These are phyloP conservation scores for Lasiosphaeria ovina DNA, from an alignment of 495 filamentous ascomycete species.

Conservation along the genomic window DNA sequence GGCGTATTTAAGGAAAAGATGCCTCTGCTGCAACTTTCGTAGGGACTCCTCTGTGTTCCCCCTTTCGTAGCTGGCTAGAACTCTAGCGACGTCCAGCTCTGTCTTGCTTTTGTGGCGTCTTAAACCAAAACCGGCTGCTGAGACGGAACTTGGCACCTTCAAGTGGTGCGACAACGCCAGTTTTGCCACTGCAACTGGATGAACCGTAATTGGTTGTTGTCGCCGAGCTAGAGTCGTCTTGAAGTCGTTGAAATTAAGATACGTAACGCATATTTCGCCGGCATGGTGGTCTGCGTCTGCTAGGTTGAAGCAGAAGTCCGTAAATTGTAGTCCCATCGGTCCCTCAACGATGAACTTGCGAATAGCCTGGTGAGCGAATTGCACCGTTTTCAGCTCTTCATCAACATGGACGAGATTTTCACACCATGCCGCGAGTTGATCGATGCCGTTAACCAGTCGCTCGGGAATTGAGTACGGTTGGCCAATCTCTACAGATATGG, in stretches of 20 bases:
- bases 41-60: background rate
- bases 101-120: background rate
- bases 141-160: background rate
- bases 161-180: background rate
- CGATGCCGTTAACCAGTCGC: background rate
- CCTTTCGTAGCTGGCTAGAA: constrained; percentile 3
- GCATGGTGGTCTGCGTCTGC: constrained; percentile 3
- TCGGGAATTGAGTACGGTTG: constrained; percentile 1
- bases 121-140: constrained; percentile 1
- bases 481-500: constrained; percentile 7
- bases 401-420: constrained; percentile 11
- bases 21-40: background rate
- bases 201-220: background rate
- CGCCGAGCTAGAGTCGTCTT: constrained; percentile 6
- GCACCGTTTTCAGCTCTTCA: constrained; percentile 7
- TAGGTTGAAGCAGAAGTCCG: constrained; percentile 1
- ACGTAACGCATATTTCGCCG: constrained; percentile 5
- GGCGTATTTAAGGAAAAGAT: constrained; percentile 3
- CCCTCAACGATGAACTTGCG: constrained; percentile 6
- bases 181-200: background rate
- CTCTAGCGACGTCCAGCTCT: background rate
- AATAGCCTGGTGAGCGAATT: constrained; percentile 8
- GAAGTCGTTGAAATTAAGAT: constrained; percentile 5
- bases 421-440: constrained; percentile 1
- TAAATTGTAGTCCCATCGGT: background rate